Percentiles rank a stretch among this genome's conserved stretches.
phyloP scores from a whole-genome alignment of 441 rosid genomes.

The Euphorbia corollata region DNA sequence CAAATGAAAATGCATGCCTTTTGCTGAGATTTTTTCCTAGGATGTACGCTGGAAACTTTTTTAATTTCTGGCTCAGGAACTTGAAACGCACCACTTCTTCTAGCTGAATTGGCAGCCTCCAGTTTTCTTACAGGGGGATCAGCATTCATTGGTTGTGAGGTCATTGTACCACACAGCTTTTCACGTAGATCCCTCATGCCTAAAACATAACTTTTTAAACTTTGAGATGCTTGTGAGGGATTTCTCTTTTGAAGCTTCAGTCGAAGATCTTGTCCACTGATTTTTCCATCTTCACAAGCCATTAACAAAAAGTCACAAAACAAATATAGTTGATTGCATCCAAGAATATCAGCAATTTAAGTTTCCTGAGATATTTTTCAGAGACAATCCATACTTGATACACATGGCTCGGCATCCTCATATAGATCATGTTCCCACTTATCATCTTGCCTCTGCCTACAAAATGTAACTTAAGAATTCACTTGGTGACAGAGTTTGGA shows the following conservation, averaged over 20 bases:
- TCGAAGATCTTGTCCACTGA: slow-evolving; percentile 76
- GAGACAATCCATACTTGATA: slow-evolving; percentile 49
- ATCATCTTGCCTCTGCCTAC: slow-evolving; percentile 89
- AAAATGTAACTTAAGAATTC: slow-evolving; percentile 20
- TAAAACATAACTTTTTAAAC: slow-evolving; percentile 43
- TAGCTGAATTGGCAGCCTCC: slow-evolving; percentile 46
- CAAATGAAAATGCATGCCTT: slow-evolving; percentile 35
- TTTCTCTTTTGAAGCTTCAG: slow-evolving; percentile 76
- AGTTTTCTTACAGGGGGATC: slow-evolving; percentile 54
- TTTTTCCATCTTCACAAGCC: slow-evolving; percentile 57
- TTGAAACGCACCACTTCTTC: slow-evolving; percentile 57
- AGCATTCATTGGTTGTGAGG: slow-evolving; percentile 40
- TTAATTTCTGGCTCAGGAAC: slow-evolving; percentile 45
- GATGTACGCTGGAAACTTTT: slow-evolving; percentile 36
- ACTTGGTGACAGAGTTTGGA: slow-evolving; percentile 2
- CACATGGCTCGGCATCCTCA: slow-evolving; percentile 36
- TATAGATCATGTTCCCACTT: slow-evolving; percentile 99
- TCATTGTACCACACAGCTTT: slow-evolving; percentile 76
- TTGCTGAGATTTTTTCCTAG: slow-evolving; percentile 56
- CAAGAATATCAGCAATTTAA: slow-evolving; percentile 30
- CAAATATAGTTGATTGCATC: slow-evolving; percentile 33
- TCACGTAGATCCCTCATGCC: slow-evolving; percentile 76
- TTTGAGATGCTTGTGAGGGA: slow-evolving; percentile 42
- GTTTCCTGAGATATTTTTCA: slow-evolving; percentile 18
- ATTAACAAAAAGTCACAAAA: slow-evolving; percentile 38